Percentiles rank a stretch among this genome's conserved stretches.
These are phyloP conservation scores for Ensete ventricosum DNA, from an alignment of 176 grass and related monocot species.

Conservation along the genomic window DNA sequence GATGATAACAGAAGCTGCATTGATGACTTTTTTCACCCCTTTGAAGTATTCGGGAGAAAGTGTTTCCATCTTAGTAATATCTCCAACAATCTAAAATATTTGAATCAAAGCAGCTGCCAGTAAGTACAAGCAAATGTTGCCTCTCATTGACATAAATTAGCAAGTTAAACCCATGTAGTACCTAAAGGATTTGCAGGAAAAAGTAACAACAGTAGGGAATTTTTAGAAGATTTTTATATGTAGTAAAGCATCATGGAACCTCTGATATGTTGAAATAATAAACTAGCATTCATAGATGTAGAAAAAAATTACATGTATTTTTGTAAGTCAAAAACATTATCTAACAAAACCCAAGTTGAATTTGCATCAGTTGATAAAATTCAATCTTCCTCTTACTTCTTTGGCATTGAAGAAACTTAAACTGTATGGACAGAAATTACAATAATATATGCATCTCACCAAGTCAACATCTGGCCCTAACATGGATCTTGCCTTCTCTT, in stretches of 20 bases:
- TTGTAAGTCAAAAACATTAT: not conserved
- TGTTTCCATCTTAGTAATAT: conserved; percentile 67
- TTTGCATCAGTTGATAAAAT: not conserved
- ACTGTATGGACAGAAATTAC: not conserved
- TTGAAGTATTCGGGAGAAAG: conserved; percentile 71
- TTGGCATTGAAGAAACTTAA: conserved; percentile 3
- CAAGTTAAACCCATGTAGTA: not conserved
- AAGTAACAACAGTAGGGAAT: too few species aligned
- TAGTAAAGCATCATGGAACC: too few species aligned
- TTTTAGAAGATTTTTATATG: too few species aligned
- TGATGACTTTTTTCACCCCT: conserved; percentile 73
- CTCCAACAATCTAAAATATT: conserved; percentile 61
- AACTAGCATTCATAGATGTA: too few species aligned
- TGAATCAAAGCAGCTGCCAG: not conserved
- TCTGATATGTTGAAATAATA: too few species aligned
- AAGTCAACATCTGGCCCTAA: conserved; percentile 65
- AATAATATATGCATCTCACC: conserved; percentile 37
- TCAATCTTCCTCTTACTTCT: not conserved
- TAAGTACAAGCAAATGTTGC: not conserved
- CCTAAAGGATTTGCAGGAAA: not conserved
- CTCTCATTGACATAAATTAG: not conserved
- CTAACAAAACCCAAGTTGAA: not conserved
- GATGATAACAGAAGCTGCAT: conserved; percentile 81
- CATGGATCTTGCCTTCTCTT: conserved; percentile 86
- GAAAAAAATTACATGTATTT: not conserved